A percentile compares a stretch with the other conserved stretches of the same genome.
These are phyloP conservation scores for Trametes elegans DNA, from an alignment of 768 basidiomycete species.

Conservation along the genomic window DNA sequence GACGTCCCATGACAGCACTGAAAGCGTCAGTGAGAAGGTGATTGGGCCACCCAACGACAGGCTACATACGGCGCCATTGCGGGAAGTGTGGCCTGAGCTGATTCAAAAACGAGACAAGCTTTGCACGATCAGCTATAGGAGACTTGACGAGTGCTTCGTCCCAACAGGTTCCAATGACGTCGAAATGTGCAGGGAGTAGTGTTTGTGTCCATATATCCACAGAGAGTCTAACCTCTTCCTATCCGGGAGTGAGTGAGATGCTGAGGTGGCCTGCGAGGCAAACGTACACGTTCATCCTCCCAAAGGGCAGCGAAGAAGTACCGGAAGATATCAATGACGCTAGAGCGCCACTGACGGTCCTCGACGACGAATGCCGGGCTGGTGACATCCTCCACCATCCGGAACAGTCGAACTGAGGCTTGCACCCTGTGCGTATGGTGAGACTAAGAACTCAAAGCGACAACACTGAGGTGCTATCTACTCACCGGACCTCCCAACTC, in stretches of 20 bases:
- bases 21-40: background rate
- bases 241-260: background rate
- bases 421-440: constrained; percentile 43
- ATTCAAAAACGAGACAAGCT: constrained; percentile 59
- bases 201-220: constrained; percentile 57
- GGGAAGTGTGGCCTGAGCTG: constrained; percentile 71
- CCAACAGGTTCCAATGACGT: constrained; percentile 67
- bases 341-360: constrained; percentile 66
- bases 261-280: background rate
- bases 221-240: constrained; percentile 70
- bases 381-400: constrained; percentile 63
- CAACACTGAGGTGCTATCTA: background rate
- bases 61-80: constrained; percentile 54
- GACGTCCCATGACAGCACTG: constrained; percentile 66
- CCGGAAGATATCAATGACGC: constrained; percentile 55
- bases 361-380: constrained; percentile 60
- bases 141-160: constrained; percentile 56
- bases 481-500: constrained; percentile 54
- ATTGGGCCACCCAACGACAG: too few species aligned
- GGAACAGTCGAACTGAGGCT: constrained; percentile 55
- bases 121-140: constrained; percentile 54
- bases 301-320: constrained; percentile 62
- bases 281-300: constrained; percentile 56
- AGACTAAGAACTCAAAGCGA: background rate
- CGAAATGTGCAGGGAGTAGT: constrained; percentile 63